phyloP scores from a whole-genome alignment of 2,329 filamentous ascomycete genomes.

The Rutstroemia sp. region DNA sequence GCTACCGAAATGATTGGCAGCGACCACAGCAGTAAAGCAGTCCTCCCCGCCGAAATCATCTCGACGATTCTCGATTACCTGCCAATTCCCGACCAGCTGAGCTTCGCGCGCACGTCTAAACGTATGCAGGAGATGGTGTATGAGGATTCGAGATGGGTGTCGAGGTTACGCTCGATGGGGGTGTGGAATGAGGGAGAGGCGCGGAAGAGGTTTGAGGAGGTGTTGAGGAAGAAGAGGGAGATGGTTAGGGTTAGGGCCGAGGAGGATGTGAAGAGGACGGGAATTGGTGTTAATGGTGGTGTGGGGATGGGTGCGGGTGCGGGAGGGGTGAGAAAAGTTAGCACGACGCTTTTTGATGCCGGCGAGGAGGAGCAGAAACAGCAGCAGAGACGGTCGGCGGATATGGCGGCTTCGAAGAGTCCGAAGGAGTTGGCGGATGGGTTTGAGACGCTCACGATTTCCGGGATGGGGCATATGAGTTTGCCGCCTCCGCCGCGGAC shows the following conservation, averaged over 20 bases:
- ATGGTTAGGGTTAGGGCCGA: constrained; percentile 37
- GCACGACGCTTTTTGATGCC: constrained; percentile 68
- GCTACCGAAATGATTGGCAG: constrained; percentile 63
- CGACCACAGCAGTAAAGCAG: constrained; percentile 58
- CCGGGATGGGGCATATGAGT: constrained; percentile 31
- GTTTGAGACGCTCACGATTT: constrained; percentile 68
- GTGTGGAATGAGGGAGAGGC: constrained; percentile 90
- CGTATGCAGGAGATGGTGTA: constrained; percentile 97
- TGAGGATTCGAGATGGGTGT: constrained; percentile 93
- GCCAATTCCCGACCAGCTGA: constrained; percentile 74
- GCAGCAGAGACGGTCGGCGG: constrained; percentile 37
- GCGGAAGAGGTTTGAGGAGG: constrained; percentile 69
- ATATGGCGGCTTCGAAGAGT: constrained; percentile 19
- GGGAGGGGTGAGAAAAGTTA: constrained; percentile 29
- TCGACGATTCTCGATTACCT: constrained; percentile 84
- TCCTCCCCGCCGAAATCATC: constrained; percentile 84
- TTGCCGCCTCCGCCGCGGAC: constrained; percentile 21
- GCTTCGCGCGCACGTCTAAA: constrained; percentile 75
- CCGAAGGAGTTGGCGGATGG: constrained; percentile 51
- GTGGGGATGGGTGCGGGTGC: constrained; percentile 5
- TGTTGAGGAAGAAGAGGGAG: constrained; percentile 53
- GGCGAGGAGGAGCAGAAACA: constrained; percentile 56
- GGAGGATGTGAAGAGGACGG: constrained; percentile 29
- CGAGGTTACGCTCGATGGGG: constrained; percentile 75
- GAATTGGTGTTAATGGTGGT: constrained; percentile 24